These are phyloP conservation scores for Sarcocystis neurona DNA, from an alignment of 169 alveolate species.

Conservation along the genomic window DNA sequence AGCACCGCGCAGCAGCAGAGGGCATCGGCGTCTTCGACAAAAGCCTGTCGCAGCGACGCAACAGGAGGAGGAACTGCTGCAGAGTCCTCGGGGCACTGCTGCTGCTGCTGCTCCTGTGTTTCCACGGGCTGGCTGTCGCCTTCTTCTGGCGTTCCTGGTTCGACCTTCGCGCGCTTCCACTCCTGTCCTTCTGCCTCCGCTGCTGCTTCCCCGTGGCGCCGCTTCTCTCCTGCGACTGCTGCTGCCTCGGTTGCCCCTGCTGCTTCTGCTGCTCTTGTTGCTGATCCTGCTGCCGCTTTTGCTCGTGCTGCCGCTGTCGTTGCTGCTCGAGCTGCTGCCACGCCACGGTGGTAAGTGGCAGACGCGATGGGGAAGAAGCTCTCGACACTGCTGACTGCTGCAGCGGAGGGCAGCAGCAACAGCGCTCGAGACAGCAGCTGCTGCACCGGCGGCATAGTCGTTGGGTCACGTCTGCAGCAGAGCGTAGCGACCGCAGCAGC, in stretches of 20 bases:
- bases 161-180: no score
- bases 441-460: not conserved
- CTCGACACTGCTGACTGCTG: not conserved
- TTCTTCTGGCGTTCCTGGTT: no score
- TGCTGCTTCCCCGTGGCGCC: no score
- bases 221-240: no score
- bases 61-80: no score
- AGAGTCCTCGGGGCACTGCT: no score
- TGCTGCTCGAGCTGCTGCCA: no score
- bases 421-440: not conserved
- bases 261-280: not conserved
- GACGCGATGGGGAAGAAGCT: not conserved
- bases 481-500: not conserved
- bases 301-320: not conserved
- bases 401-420: not conserved
- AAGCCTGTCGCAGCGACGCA: not conserved
- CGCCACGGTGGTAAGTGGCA: no score
- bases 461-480: not conserved
- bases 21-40: constrained; percentile 12
- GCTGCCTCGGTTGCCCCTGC: not conserved
- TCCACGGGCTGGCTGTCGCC: no score
- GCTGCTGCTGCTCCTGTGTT: no score
- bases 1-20: not conserved
- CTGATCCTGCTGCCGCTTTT: not conserved
- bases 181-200: no score